phyloP scores from a whole-genome alignment of 1,139 yeast genomes.

The Hemisphaericaspora subhashii region DNA sequence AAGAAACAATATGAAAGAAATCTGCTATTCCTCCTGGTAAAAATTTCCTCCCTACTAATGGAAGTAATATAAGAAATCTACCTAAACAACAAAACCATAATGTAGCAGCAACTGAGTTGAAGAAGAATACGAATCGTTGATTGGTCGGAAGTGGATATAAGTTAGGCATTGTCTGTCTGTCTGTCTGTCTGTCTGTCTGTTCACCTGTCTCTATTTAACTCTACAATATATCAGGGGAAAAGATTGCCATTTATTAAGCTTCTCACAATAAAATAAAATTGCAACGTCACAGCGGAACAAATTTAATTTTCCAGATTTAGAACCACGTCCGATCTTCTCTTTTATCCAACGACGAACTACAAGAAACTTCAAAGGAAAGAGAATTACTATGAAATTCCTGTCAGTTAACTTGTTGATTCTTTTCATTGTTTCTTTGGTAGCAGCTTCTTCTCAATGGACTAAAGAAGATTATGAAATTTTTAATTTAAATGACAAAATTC shows the following conservation, averaged over 20 bases:
- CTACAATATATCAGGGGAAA: too few relatives aligned
- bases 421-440: slow-evolving; percentile 17
- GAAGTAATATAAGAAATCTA: slow-evolving; percentile 53
- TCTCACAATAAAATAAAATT: too few relatives aligned
- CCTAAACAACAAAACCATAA: slow-evolving; percentile 54
- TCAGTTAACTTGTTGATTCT: slow-evolving; percentile 9
- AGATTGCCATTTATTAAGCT: too few relatives aligned
- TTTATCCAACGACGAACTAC: too few relatives aligned
- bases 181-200: background rate
- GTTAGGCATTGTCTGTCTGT: slow-evolving; percentile 20
- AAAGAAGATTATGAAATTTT: slow-evolving; percentile 81
- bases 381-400: slow-evolving; percentile 3
- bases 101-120: slow-evolving; percentile 38
- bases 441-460: slow-evolving; percentile 35
- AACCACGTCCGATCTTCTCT: too few relatives aligned
- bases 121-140: slow-evolving; percentile 35
- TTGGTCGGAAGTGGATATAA: slow-evolving; percentile 38
- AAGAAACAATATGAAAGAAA: slow-evolving; percentile 50
- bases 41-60: slow-evolving; percentile 60
- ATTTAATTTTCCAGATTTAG: background rate
- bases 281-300: too few relatives aligned
- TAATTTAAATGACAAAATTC: slow-evolving; percentile 65
- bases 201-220: too few relatives aligned
- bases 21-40: slow-evolving; percentile 72
- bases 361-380: slow-evolving; percentile 1